Evolutionary conservation across 805 yeast genomes (phyloP), one percentile per base, ranked within the genome.

Genomic region (Cyberlindnera subsufficiens): DNA sequence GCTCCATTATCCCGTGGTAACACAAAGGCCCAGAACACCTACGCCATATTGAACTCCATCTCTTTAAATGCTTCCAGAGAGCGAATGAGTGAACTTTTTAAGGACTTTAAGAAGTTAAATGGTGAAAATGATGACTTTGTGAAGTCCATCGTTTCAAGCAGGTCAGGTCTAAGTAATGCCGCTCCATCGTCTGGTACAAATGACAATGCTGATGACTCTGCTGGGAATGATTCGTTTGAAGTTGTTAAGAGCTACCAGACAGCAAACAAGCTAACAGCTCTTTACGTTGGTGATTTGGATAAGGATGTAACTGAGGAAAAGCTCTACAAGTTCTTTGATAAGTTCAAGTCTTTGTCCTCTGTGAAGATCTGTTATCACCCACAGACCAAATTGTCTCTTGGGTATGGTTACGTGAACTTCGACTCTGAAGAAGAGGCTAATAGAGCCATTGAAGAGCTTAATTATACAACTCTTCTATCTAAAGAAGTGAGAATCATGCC

Each of bases 391-490:
- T 63, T 69, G 38, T 76, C 89, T 1, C 63, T 86, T 43, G 84
- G 88, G 3, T 82, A 84, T 60, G 93, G 88, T 0, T 85, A 83
- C 57, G 79, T 83, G 16, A 82, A 84, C 43, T 82, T 81, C 56
- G 61, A 63, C 7, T 62, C 59, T 5, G 66, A 67, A 35, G 54
- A 61, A 9, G 82, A 76, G 41, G 87, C 87, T 0, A 69, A 69
- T 32, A 42, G 44, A 30, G 88, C 86, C 3, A 66, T 77, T 38
- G 80, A 75, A 37, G 69, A 74, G 9, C 71, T 80, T 61, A 83
- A 80, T 57, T 77, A 74, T 50, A 66, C 67, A 4, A 51, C 51
- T 0, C 50, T 77, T 0, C 47, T 57, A 20, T 64, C 60, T 13
- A 64, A 66, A 19, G 82, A 75, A 45, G 66, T 77, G 17, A 63